Base-by-base conservation (phyloP, 78 protist genomes). In the Dictyostelium intermedium region DNA sequence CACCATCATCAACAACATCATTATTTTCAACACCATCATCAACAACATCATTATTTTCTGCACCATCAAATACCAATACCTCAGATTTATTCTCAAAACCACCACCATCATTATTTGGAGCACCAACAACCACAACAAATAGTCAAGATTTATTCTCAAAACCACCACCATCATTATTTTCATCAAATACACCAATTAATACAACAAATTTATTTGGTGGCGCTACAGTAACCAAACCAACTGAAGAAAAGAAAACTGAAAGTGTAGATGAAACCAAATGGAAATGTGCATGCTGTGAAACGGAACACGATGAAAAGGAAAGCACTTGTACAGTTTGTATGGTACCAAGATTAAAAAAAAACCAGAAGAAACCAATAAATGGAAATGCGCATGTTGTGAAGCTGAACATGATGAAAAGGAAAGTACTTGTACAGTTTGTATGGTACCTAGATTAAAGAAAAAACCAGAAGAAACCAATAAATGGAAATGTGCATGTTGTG, bases 321-420 rank as follows among this genome's bases (percentile, higher is more conserved):
- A 7, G 18, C 1, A 10, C 13, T 16, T 53, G 63, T 53, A 16
- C 20, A 53, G 13, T 53, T 16, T 53, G 63, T 53, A 16, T 53
- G 20, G 13, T 16, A 53, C 63, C 13, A 10, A 53, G 20, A 53
- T 1, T 5, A 10, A 16, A 53, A 53, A 5, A 53, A 6, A 72
- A 72, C 30, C 6, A 30, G 45, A 72, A 72, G 2, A 13, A 35
- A 72, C 7, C 72, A 10, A 63, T n/a, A n/a, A 16, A 63, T 63
- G 87, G 79, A 63, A 63, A 32, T 63, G 78, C 25, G 78, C 56
- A 27, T 35, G 72, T 30, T 83, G 87, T 45, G 91, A 84, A 70
- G 8, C 80, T 39, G 47, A 56, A 8, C 41, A 53, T 50, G 47
- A 27, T 50, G 76, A 5, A 3, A 76, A 20, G 1, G 53, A 20